A percentile compares a stretch with the other conserved stretches of the same genome.
Conservation (phyloP, 225 moss, liverwort and hornwort species). For the Physcomitrium patens region DNA sequence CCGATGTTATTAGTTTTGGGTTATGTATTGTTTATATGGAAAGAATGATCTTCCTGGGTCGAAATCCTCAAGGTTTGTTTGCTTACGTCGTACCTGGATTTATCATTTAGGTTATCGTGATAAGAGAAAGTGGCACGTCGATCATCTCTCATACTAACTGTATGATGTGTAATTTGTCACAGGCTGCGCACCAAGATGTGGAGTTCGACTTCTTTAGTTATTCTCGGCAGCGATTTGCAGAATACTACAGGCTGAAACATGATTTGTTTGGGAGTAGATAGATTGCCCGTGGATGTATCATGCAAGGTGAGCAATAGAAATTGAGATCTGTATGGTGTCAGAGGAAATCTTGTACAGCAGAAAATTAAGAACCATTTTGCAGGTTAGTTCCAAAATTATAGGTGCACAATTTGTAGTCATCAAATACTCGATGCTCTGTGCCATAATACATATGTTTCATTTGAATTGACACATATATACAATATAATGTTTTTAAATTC, state of each 20-base stretch:
- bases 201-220: conserved; percentile 87
- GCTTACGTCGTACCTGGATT: no score
- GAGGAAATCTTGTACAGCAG: not conserved
- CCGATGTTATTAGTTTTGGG: not conserved
- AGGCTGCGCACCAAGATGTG: conserved; percentile 78
- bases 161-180: conserved; percentile 18
- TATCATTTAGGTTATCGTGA: not conserved
- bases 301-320: not conserved
- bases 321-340: not conserved
- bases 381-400: not conserved
- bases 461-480: no score
- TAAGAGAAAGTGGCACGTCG: not conserved
- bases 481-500: no score
- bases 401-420: not conserved
- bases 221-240: conserved; percentile 65
- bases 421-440: no score
- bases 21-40: not conserved
- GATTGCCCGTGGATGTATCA: not conserved
- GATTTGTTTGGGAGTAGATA: conserved; percentile 33
- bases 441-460: no score
- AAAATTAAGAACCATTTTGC: not conserved
- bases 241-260: conserved; percentile 51
- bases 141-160: not conserved
- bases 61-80: no score
- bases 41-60: not conserved